These are phyloP conservation scores for Conticribra weissflogii DNA, from an alignment of 108 stramenopile genomes.

Conservation along the genomic window DNA sequence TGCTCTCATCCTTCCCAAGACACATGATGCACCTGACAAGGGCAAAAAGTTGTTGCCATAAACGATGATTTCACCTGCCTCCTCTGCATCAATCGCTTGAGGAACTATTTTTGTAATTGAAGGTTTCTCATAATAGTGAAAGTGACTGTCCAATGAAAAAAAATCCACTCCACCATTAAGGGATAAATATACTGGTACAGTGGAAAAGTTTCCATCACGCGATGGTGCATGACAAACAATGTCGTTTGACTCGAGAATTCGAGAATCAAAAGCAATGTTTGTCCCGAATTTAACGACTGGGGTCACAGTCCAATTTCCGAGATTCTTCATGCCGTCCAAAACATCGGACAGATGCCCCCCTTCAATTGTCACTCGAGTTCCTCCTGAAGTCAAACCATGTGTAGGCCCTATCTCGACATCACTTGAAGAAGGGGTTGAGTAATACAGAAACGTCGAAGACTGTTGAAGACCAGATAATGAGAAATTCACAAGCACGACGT, in stretches of 20 bases:
- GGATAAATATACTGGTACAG: not conserved
- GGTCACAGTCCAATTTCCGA: not conserved
- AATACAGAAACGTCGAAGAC: not conserved
- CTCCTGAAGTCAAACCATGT: not conserved
- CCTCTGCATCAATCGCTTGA: not conserved
- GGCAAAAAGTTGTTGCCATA: not conserved
- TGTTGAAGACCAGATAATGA: not conserved
- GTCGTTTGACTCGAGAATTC: not conserved
- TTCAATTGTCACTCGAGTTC: not conserved
- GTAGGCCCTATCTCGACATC: not conserved
- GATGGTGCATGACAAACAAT: not conserved
- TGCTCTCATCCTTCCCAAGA: not conserved
- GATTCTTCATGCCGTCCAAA: not conserved
- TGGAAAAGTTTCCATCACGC: not conserved
- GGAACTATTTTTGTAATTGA: not conserved
- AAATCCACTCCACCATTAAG: not conserved
- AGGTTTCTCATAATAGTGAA: not conserved
- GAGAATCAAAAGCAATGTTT: not conserved
- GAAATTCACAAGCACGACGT: not conserved
- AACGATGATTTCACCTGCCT: not conserved
- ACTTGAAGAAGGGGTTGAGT: not conserved
- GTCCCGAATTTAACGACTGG: not conserved
- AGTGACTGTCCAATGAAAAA: not conserved
- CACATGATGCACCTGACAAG: not conserved
- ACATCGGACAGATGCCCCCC: not conserved